Percentiles rank a stretch among this genome's conserved stretches.
Evolutionary conservation across 306 rosid species (phyloP).

Genomic region (Sesbania bispinosa): DNA sequence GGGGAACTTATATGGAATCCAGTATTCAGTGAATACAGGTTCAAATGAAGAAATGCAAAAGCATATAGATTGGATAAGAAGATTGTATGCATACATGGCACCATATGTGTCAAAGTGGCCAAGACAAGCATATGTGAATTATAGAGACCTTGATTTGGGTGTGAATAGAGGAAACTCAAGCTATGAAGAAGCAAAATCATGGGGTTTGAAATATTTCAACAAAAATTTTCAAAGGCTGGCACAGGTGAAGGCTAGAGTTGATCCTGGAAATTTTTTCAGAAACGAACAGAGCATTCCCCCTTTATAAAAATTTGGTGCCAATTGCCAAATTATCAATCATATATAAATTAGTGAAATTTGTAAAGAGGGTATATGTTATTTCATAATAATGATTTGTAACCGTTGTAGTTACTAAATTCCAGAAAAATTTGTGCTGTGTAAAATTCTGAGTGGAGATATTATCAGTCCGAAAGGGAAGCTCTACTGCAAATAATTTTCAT

Average conservation of each 20-base stretch:
- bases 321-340: neutral
- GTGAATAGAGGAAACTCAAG: neutral
- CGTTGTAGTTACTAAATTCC: neutral
- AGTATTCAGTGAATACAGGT: neutral
- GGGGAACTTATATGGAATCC: constrained; percentile 23
- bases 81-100: constrained; percentile 15
- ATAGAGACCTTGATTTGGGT: constrained; percentile 39
- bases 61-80: too few species aligned
- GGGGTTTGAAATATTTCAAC: constrained; percentile 31
- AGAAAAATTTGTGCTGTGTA: too few species aligned
- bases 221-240: constrained; percentile 39
- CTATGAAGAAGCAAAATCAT: constrained; percentile 24
- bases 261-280: constrained; percentile 44
- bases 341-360: neutral
- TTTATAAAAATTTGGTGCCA: neutral
- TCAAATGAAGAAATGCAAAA: neutral
- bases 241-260: constrained; percentile 39
- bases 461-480: neutral
- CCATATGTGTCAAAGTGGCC: constrained; percentile 31
- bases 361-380: neutral
- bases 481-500: neutral
- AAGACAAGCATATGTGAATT: constrained; percentile 29
- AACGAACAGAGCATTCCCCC: constrained; percentile 55
- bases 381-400: neutral
- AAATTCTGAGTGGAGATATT: neutral